phyloP scores from a whole-genome alignment of 176 grass and related monocot genomes.

The Zea luxurians region DNA sequence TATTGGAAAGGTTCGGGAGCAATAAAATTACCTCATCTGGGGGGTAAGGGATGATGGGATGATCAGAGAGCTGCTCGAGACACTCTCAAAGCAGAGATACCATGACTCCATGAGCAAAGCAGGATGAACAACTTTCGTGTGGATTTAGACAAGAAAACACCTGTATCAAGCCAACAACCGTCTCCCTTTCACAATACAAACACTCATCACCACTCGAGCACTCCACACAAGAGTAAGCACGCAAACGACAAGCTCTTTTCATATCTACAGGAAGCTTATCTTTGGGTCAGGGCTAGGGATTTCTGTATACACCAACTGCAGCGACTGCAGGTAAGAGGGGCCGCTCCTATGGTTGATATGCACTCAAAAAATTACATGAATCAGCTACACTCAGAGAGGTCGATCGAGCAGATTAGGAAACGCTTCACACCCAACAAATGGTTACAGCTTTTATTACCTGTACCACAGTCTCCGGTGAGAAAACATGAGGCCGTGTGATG shows the following conservation, averaged over 20 bases:
- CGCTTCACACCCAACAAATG: slow-evolving; percentile 56
- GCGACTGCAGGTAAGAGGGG: slow-evolving; percentile 4
- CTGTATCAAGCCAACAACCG: slow-evolving; percentile 47
- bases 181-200: slow-evolving; percentile 50
- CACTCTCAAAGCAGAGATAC: background rate
- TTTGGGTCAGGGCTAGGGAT: slow-evolving; percentile 56
- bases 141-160: slow-evolving; percentile 41
- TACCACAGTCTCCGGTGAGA: slow-evolving; percentile 59
- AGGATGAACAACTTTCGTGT: slow-evolving; percentile 7
- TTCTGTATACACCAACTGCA: slow-evolving; percentile 61
- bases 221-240: slow-evolving; percentile 33
- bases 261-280: slow-evolving; percentile 65
- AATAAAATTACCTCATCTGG: no score
- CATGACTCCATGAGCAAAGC: background rate
- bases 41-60: no score
- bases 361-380: slow-evolving; percentile 75
- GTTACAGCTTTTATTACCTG: slow-evolving; percentile 66
- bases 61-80: background rate
- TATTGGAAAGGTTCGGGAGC: no score
- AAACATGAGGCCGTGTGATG: slow-evolving; percentile 65
- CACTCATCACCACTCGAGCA: slow-evolving; percentile 41
- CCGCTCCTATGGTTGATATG: slow-evolving; percentile 48
- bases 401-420: slow-evolving; percentile 48
- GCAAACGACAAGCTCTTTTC: slow-evolving; percentile 49
- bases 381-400: slow-evolving; percentile 52